phyloP scores from a whole-genome alignment of 768 basidiomycete species.

The Tylopilus subfusipes region DNA sequence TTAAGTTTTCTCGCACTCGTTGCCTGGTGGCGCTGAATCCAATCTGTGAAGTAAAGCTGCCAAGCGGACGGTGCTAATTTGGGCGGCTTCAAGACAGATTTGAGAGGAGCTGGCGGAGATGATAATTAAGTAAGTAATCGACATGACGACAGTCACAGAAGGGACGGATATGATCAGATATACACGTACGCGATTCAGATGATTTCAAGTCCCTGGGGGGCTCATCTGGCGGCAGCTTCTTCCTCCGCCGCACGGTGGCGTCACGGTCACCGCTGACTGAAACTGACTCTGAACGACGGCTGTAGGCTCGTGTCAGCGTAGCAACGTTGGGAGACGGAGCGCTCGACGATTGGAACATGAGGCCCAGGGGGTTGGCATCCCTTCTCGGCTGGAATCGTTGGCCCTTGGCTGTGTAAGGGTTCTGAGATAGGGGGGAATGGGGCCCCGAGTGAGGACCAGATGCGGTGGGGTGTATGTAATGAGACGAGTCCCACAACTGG shows the following conservation, averaged over 20 bases:
- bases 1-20: slow-evolving; percentile 82
- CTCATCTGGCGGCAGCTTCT: slow-evolving; percentile 37
- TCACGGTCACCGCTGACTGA: slow-evolving; percentile 61
- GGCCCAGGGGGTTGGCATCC: slow-evolving; percentile 41
- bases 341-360: slow-evolving; percentile 67
- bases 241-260: slow-evolving; percentile 67
- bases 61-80: slow-evolving; percentile 92
- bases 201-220: slow-evolving; percentile 38
- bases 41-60: slow-evolving; percentile 96
- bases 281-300: slow-evolving; percentile 63
- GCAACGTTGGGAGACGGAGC: slow-evolving; percentile 57
- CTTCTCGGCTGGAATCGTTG: slow-evolving; percentile 40
- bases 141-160: slow-evolving; percentile 28
- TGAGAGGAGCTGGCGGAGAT: slow-evolving; percentile 53
- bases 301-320: slow-evolving; percentile 56
- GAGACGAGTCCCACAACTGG: slow-evolving; percentile 59
- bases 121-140: slow-evolving; percentile 25
- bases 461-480: slow-evolving; percentile 42
- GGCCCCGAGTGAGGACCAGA: slow-evolving; percentile 41
- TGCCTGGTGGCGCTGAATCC: slow-evolving; percentile 84
- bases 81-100: slow-evolving; percentile 80
- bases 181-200: slow-evolving; percentile 46
- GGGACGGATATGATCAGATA: slow-evolving; percentile 29
- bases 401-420: slow-evolving; percentile 40
- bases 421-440: slow-evolving; percentile 45